These are phyloP conservation scores for Geotrichum restrictum DNA, from an alignment of 1,139 yeast genomes.

Conservation along the genomic window DNA sequence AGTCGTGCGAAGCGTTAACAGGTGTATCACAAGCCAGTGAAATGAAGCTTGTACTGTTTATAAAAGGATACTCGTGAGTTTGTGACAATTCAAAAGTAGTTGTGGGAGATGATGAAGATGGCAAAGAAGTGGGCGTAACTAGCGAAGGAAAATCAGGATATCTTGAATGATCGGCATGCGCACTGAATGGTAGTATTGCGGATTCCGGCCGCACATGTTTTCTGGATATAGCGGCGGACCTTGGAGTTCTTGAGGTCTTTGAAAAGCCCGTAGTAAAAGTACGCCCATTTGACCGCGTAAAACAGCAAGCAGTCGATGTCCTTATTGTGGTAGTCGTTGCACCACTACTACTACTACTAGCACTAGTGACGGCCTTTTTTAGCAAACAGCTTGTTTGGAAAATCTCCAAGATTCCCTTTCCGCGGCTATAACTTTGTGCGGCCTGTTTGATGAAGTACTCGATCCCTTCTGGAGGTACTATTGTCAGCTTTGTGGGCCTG, in stretches of 20 bases:
- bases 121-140: neutral
- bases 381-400: neutral
- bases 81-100: constrained; percentile 13
- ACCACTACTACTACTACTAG: neutral
- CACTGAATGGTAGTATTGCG: too few species aligned
- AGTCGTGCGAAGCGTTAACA: constrained; percentile 18
- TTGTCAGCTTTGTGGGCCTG: neutral
- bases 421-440: neutral
- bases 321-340: neutral
- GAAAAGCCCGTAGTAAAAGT: too few species aligned
- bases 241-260: neutral
- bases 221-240: neutral
- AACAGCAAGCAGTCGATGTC: constrained; percentile 5
- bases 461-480: constrained; percentile 6
- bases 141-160: too few species aligned
- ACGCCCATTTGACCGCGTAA: neutral
- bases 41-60: neutral
- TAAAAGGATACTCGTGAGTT: neutral
- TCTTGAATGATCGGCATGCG: too few species aligned
- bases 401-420: constrained; percentile 13
- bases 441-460: constrained; percentile 3
- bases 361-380: too few species aligned
- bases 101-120: constrained; percentile 7
- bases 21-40: constrained; percentile 10
- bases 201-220: neutral